A percentile compares a stretch with the other conserved stretches of the same genome.
phyloP scores from a whole-genome alignment of 139 green algal species.

The Astrephomene gubernaculifera region DNA sequence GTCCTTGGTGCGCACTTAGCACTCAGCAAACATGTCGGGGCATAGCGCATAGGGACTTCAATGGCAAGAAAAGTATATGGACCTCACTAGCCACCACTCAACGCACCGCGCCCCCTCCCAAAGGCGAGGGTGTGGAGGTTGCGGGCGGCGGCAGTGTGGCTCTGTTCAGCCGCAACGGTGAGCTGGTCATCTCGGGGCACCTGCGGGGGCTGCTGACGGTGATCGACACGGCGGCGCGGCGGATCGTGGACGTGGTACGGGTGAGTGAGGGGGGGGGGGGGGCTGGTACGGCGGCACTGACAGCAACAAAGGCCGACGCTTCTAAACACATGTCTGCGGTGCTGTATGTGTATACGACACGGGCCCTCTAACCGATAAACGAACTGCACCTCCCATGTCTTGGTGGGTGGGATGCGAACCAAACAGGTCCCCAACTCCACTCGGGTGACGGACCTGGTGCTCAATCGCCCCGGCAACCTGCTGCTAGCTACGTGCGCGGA shows the following conservation, averaged over 20 bases:
- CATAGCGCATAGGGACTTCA: too few relatives aligned
- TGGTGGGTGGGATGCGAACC: neutral
- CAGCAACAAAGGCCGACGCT: too few relatives aligned
- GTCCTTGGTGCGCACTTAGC: too few relatives aligned
- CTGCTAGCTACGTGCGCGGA: conserved; percentile 84
- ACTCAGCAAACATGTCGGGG: too few relatives aligned
- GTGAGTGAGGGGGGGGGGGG: conserved; percentile 32
- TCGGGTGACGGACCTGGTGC: conserved; percentile 65
- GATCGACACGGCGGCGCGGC: conserved; percentile 63
- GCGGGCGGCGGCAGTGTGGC: conserved; percentile 39
- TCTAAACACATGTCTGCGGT: too few relatives aligned
- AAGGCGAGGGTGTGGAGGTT: too few relatives aligned
- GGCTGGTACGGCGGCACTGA: neutral
- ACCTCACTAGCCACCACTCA: too few relatives aligned
- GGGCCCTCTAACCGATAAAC: too few relatives aligned
- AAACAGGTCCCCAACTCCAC: conserved; percentile 59
- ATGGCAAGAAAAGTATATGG: too few relatives aligned
- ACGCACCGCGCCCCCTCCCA: too few relatives aligned
- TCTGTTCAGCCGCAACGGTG: conserved; percentile 63
- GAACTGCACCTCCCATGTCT: neutral
- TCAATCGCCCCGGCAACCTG: conserved; percentile 74
- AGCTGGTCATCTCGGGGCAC: conserved; percentile 67
- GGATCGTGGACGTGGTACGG: conserved; percentile 76
- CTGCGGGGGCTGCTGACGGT: conserved; percentile 61
- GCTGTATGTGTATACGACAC: too few relatives aligned